Evolutionary conservation across 1,284 basidiomycete species (phyloP).

Genomic region (Boletus semigastroideus): DNA sequence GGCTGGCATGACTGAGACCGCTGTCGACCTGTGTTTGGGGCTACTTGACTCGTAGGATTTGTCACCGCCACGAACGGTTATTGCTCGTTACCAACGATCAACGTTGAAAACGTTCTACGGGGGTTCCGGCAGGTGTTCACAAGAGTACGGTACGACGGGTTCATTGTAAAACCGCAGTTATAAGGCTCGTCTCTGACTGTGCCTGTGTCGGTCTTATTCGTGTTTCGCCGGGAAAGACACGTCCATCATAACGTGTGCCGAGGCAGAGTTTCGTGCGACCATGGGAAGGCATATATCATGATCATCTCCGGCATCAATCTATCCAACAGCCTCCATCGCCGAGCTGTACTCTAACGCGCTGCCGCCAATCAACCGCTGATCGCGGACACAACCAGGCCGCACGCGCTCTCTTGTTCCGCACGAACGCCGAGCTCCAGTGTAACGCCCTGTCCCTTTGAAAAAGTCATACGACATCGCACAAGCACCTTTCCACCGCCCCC

Average conservation of each 20-base stretch:
- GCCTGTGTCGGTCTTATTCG: constrained; percentile 12
- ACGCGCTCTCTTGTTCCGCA: constrained; percentile 86
- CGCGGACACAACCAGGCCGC: constrained; percentile 86
- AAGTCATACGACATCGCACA: constrained; percentile 95
- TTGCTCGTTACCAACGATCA: background rate
- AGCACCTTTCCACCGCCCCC: constrained; percentile 94
- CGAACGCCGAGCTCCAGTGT: constrained; percentile 93
- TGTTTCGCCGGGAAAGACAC: background rate
- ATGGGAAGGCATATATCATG: constrained; percentile 6
- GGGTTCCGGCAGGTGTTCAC: background rate
- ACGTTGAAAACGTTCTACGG: constrained; percentile 11
- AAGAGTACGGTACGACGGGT: background rate
- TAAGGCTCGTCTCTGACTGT: constrained; percentile 8
- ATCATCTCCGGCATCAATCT: constrained; percentile 4
- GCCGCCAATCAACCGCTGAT: constrained; percentile 65
- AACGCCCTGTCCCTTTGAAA: constrained; percentile 87
- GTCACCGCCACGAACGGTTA: constrained; percentile 19
- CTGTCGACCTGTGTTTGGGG: constrained; percentile 17
- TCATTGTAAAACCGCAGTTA: constrained; percentile 2
- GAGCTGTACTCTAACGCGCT: background rate
- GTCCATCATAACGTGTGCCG: background rate
- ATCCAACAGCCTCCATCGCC: constrained; percentile 3
- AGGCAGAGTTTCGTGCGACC: constrained; percentile 7
- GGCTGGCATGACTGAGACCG: constrained; percentile 31
- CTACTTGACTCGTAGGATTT: constrained; percentile 11